phyloP scores from a whole-genome alignment of 805 yeast genomes.

The Cyberlindnera veronae region DNA sequence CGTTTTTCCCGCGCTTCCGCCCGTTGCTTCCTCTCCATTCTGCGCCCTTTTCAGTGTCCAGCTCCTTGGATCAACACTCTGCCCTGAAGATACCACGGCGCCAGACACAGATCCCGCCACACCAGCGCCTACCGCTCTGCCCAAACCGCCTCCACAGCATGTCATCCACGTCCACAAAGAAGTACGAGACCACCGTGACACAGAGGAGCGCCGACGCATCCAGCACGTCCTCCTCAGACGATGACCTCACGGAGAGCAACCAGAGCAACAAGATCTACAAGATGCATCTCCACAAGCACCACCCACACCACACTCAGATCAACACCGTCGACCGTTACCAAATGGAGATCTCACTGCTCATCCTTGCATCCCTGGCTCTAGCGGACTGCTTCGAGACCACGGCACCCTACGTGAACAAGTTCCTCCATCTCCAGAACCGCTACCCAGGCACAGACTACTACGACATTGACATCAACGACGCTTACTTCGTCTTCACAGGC shows the following conservation, averaged over 20 bases:
- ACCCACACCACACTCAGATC: conserved; percentile 4
- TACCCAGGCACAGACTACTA: conserved; percentile 33
- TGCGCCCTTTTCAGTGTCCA: too few species aligned
- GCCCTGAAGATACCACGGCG: too few species aligned
- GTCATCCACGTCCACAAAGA: conserved; percentile 7
- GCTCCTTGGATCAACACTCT: too few species aligned
- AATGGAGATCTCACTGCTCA: conserved; percentile 25
- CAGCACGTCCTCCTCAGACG: conserved; percentile 8
- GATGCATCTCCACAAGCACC: not conserved
- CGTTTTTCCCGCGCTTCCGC: not conserved
- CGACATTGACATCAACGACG: conserved; percentile 55
- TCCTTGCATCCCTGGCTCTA: conserved; percentile 21
- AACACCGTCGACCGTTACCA: conserved; percentile 28
- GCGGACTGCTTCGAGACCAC: conserved; percentile 27
- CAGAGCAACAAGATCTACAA: not conserved
- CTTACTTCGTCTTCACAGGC: conserved; percentile 50
- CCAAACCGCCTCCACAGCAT: too few species aligned
- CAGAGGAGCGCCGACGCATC: conserved; percentile 12
- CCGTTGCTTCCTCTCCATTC: not conserved
- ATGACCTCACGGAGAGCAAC: conserved; percentile 7
- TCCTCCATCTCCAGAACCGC: conserved; percentile 39
- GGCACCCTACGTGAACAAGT: conserved; percentile 33
- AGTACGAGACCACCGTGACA: conserved; percentile 12
- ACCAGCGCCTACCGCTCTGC: too few species aligned
- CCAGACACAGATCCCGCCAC: too few species aligned